These are phyloP conservation scores for Torulaspora globosa DNA, from an alignment of 1,139 yeast species.

Conservation along the genomic window DNA sequence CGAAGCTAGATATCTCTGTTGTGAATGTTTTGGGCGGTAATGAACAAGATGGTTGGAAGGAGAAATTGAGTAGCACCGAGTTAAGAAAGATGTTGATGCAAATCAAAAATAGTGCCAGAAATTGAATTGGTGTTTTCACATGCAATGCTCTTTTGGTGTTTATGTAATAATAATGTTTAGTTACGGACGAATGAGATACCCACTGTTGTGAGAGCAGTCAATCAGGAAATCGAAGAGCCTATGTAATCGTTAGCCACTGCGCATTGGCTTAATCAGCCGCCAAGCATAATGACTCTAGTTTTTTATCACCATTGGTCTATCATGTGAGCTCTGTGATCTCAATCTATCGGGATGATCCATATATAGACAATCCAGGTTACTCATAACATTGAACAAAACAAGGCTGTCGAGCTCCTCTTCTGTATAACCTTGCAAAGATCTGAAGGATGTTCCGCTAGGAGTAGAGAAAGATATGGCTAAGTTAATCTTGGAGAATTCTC, in stretches of 20 bases:
- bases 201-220: not conserved
- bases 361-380: constrained; percentile 55
- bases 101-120: not conserved
- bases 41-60: constrained; percentile 56
- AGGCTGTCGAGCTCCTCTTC: constrained; percentile 41
- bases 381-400: constrained; percentile 53
- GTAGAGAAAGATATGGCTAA: constrained; percentile 42
- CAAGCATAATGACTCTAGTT: constrained; percentile 13
- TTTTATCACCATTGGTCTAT: constrained; percentile 38
- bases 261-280: too few species aligned
- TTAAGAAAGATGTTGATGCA: constrained; percentile 28
- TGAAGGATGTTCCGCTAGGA: constrained; percentile 41
- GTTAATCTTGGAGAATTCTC: constrained; percentile 71
- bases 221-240: not conserved
- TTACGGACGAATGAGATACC: not conserved
- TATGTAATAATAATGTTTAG: constrained; percentile 2
- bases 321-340: constrained; percentile 37
- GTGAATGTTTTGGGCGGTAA: constrained; percentile 69
- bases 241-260: not conserved
- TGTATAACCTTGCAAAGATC: constrained; percentile 45
- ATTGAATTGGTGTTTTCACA: not conserved
- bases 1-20: constrained; percentile 50
- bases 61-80: constrained; percentile 79
- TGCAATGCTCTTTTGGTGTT: not conserved
- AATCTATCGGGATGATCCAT: constrained; percentile 82